Percentiles rank a stretch among this genome's conserved stretches.
Conservation (phyloP, 2,329 filamentous ascomycete species). For the Cordyceps pruinosa region DNA sequence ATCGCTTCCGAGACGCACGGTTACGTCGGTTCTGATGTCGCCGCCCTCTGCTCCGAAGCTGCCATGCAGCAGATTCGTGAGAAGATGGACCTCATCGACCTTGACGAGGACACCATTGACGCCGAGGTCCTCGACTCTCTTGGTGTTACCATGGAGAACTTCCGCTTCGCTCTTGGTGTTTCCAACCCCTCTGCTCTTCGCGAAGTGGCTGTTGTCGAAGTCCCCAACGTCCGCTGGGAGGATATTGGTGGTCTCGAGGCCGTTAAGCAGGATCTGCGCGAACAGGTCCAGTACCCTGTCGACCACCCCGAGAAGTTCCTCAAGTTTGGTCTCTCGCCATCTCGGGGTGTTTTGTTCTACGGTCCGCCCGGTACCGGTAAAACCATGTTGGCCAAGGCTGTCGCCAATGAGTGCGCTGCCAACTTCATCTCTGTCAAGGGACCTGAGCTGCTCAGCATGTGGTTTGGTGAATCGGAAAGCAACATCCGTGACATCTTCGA, state of each 20-base stretch:
- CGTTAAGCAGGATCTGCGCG: slow-evolving; percentile 99
- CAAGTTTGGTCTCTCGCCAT: slow-evolving; percentile 98
- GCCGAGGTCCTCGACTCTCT: slow-evolving; percentile 97
- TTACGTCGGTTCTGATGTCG: slow-evolving; percentile 97
- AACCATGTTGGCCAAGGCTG: slow-evolving; percentile 97
- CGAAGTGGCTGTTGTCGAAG: slow-evolving; percentile 97
- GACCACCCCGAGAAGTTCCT: slow-evolving; percentile 99
- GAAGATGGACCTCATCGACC: slow-evolving; percentile 99
- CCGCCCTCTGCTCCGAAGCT: slow-evolving; percentile 95
- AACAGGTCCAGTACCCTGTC: slow-evolving; percentile 97
- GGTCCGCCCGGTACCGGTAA: slow-evolving; percentile 99
- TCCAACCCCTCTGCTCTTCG: slow-evolving; percentile 98
- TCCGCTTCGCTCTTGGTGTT: slow-evolving; percentile 95
- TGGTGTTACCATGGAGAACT: slow-evolving; percentile 99
- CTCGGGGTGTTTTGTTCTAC: slow-evolving; percentile 97
- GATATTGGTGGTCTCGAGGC: slow-evolving; percentile 97
- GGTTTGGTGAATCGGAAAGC: slow-evolving; percentile 99
- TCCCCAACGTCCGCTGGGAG: slow-evolving; percentile 98
- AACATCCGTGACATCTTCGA: slow-evolving; percentile 99
- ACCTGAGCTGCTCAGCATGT: slow-evolving; percentile 97
- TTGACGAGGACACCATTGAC: slow-evolving; percentile 98
- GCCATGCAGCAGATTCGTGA: slow-evolving; percentile 99
- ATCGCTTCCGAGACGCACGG: slow-evolving; percentile 97
- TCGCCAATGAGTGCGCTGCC: slow-evolving; percentile 97
- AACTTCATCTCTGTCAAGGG: slow-evolving; percentile 99